Conservation (phyloP, 164 flowering plant species). For the Akebia trifoliata region DNA sequence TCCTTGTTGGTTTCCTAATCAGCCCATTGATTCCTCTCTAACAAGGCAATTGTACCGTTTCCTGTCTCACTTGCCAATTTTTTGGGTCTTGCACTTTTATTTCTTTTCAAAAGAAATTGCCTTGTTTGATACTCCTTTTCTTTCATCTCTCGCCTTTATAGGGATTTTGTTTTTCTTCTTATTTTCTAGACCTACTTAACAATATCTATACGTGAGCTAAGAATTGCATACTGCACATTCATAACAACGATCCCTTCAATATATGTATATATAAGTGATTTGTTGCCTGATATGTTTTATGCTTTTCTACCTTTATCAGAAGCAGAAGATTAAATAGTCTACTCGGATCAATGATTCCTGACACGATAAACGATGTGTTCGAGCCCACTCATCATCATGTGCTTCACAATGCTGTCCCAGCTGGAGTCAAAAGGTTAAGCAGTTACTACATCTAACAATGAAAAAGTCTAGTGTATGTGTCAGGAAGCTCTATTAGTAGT, state of each 20-base stretch:
- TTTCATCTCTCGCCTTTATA: too few species aligned
- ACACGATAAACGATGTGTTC: conserved; percentile 58
- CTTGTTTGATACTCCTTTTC: not conserved
- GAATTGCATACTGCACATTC: too few species aligned
- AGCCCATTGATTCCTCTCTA: too few species aligned
- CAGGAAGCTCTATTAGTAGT: too few species aligned
- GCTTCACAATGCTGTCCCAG: conserved; percentile 73
- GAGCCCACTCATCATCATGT: conserved; percentile 77
- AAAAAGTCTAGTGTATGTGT: not conserved
- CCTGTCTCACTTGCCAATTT: not conserved
- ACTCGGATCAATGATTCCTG: conserved; percentile 71
- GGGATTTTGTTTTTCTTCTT: too few species aligned
- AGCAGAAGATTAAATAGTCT: conserved; percentile 53
- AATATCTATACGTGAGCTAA: too few species aligned
- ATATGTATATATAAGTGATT: too few species aligned
- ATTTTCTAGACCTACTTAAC: too few species aligned
- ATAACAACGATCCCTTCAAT: not conserved
- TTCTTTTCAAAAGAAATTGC: not conserved
- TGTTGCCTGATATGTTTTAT: not conserved
- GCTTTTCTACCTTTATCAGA: conserved; percentile 24
- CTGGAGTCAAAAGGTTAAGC: conserved; percentile 68
- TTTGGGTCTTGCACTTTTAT: not conserved
- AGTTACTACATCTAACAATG: not conserved
- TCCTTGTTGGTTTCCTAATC: not conserved
- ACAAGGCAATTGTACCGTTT: too few species aligned